These are phyloP conservation scores for Sporothrix pseudoabietina DNA, from an alignment of 2,329 filamentous ascomycete genomes.

Conservation along the genomic window DNA sequence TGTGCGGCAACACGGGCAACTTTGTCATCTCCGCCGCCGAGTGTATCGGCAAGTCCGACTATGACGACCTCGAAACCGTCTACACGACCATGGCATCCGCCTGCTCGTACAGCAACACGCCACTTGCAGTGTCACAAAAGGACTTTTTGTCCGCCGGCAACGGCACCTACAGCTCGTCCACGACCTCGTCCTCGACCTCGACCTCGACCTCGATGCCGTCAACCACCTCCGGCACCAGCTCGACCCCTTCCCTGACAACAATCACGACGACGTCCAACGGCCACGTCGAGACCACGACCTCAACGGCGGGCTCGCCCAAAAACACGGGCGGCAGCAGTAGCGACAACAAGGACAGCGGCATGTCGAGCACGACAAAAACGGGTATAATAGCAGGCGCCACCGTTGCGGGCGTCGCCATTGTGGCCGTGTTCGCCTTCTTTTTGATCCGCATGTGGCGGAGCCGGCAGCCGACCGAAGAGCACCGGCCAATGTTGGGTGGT, in stretches of 20 bases:
- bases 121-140: slow-evolving; percentile 46
- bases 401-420: slow-evolving; percentile 34
- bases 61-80: slow-evolving; percentile 46
- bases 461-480: slow-evolving; percentile 37
- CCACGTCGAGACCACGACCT: slow-evolving; percentile 30
- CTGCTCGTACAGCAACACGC: slow-evolving; percentile 50
- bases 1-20: slow-evolving; percentile 53
- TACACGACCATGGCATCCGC: slow-evolving; percentile 50
- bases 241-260: slow-evolving; percentile 31
- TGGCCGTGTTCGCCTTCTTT: slow-evolving; percentile 35
- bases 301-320: slow-evolving; percentile 23
- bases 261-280: slow-evolving; percentile 26
- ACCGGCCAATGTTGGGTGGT: slow-evolving; percentile 39
- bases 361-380: slow-evolving; percentile 38
- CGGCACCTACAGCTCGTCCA: slow-evolving; percentile 24
- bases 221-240: slow-evolving; percentile 6
- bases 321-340: background rate
- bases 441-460: slow-evolving; percentile 37
- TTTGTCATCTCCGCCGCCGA: slow-evolving; percentile 53
- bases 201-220: slow-evolving; percentile 8
- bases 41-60: slow-evolving; percentile 48
- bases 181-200: background rate
- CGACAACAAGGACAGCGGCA: slow-evolving; percentile 26
- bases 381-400: slow-evolving; percentile 38
- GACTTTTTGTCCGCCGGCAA: slow-evolving; percentile 46